These are phyloP conservation scores for Leptomonas pyrrhocoris DNA, from an alignment of 208 protist species.

Conservation along the genomic window DNA sequence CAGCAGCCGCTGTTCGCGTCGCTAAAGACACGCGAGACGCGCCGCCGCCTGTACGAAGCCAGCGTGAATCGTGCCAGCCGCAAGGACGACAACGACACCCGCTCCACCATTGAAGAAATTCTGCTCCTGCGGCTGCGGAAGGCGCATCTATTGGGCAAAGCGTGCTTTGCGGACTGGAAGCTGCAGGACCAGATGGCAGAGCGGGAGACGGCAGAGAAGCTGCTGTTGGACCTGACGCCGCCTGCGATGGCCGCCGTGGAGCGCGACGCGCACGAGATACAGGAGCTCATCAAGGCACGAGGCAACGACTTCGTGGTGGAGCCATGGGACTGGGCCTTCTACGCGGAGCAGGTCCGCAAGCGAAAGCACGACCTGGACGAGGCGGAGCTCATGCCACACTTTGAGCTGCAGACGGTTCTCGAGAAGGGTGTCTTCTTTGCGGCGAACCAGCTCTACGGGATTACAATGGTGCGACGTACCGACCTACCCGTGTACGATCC, in stretches of 20 bases:
- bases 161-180: constrained; percentile 60
- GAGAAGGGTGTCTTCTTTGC: constrained; percentile 59
- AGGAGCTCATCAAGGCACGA: constrained; percentile 13
- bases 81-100: constrained; percentile 40
- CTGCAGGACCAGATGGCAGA: constrained; percentile 63
- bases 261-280: constrained; percentile 41
- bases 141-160: constrained; percentile 48
- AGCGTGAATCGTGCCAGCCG: constrained; percentile 35
- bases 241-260: constrained; percentile 25
- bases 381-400: constrained; percentile 53
- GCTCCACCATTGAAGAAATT: constrained; percentile 38
- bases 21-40: constrained; percentile 40
- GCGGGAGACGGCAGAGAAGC: constrained; percentile 31
- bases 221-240: constrained; percentile 36
- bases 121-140: constrained; percentile 49
- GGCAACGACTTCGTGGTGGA: constrained; percentile 32
- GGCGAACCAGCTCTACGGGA: constrained; percentile 53
- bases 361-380: constrained; percentile 52
- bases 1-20: constrained; percentile 47
- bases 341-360: constrained; percentile 51
- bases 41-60: constrained; percentile 42
- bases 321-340: constrained; percentile 58
- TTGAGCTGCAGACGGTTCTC: constrained; percentile 51
- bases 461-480: constrained; percentile 42
- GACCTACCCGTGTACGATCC: constrained; percentile 55